phyloP scores from a whole-genome alignment of 2,329 filamentous ascomycete species.

The Fusarium sp. region DNA sequence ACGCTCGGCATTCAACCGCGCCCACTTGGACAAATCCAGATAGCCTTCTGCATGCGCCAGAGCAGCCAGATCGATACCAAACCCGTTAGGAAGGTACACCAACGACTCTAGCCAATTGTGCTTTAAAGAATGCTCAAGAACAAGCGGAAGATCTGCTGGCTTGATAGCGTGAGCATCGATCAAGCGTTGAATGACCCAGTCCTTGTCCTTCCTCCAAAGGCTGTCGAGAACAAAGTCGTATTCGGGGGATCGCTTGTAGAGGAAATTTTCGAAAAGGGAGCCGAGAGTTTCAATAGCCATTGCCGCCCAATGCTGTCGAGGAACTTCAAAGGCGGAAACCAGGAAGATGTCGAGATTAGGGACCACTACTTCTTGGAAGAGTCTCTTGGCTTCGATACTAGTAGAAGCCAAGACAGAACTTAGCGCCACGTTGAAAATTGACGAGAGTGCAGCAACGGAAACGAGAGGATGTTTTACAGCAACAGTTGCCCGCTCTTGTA shows the following conservation, averaged over 20 bases:
- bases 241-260: slow-evolving; percentile 81
- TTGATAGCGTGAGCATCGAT: slow-evolving; percentile 85
- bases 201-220: slow-evolving; percentile 89
- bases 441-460: slow-evolving; percentile 84
- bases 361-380: slow-evolving; percentile 76
- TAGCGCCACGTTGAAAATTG: slow-evolving; percentile 74
- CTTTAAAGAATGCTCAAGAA: slow-evolving; percentile 76
- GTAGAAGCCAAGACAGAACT: slow-evolving; percentile 72
- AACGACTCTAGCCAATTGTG: slow-evolving; percentile 88
- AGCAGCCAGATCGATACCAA: slow-evolving; percentile 88
- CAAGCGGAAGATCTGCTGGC: slow-evolving; percentile 61
- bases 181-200: slow-evolving; percentile 86
- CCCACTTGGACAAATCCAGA: slow-evolving; percentile 87
- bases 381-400: slow-evolving; percentile 71
- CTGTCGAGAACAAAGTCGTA: slow-evolving; percentile 92
- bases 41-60: slow-evolving; percentile 83
- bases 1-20: slow-evolving; percentile 76
- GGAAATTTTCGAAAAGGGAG: slow-evolving; percentile 84
- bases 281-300: slow-evolving; percentile 81
- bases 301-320: slow-evolving; percentile 77
- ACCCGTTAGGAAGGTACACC: slow-evolving; percentile 81
- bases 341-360: slow-evolving; percentile 84
- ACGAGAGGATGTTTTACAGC: slow-evolving; percentile 89
- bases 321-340: slow-evolving; percentile 81
- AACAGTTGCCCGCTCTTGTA: slow-evolving; percentile 65